Evolutionary conservation across 1,284 basidiomycete genomes (phyloP), one percentile per base, ranked within the genome.

Genomic region (Trametes polyzona): DNA sequence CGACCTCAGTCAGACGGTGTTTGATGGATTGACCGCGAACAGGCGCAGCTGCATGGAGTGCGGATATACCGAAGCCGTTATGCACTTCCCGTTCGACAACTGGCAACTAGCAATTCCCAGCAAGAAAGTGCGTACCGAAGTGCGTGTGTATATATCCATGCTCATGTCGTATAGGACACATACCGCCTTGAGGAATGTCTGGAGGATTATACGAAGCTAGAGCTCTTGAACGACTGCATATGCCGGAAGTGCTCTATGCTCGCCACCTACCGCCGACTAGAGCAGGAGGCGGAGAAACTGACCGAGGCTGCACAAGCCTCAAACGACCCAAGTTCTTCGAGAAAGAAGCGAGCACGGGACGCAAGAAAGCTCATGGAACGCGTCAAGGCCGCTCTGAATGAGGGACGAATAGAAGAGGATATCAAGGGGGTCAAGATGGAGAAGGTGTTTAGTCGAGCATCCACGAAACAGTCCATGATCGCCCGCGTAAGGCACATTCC

Each of bases 41-140:
- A 76, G 92, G 52, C 76, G 92, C 55, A 90, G 89, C 59, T 95
- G 93, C 65, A 78, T 89, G 39, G 79, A 85, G 47, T 95, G 93
- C 67, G 91, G 90, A 21, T 95, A 95, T 68, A 92, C 91, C 1
- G 90, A 94, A 67, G 93, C 92, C 1, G 91, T 95, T 43, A 89
- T 93, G 83, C 91, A 94, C 69, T 92, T 92, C 66, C 77, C 86
- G 1, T 89, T 93, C 59, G 91, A 94, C 69, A 93, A 87, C 66
- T 86, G 91, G 82, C 88, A 91, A 67, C 75, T 95, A 21, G 80
- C 87, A 21, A 74, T 95, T 14, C 92, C 92, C n/a, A 76, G 83
- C 66, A 72, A 81, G 55, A 74, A 76, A 52, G 81, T 83, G 68
- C 62, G 81, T 52, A 36, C 62, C 60, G n/a, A n/a, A n/a, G n/a